Percentiles rank a stretch among this genome's conserved stretches.
Evolutionary conservation across 108 stramenopile genomes (phyloP).

Genomic region (Thalassiosira profunda): DNA sequence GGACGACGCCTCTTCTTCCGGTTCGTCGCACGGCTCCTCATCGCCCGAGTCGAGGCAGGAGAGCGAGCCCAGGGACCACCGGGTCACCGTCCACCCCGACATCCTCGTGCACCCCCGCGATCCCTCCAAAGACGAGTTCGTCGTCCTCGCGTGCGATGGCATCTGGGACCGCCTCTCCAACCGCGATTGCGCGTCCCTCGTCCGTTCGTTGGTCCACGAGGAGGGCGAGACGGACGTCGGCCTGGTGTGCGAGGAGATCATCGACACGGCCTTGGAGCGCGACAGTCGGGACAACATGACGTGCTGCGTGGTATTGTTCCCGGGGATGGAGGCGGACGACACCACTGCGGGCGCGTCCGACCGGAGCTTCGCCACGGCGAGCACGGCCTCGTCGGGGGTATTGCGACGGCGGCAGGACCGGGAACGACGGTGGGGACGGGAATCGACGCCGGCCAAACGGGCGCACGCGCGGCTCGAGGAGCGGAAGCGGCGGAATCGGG

Average conservation of each 20-base stretch:
- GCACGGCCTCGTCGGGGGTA: constrained; percentile 13
- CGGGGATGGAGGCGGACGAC: constrained; percentile 15
- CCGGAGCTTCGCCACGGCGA: background rate
- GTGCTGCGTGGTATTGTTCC: constrained; percentile 38
- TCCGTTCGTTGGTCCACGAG: constrained; percentile 39
- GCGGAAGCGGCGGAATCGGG: constrained; percentile 14
- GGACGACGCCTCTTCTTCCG: background rate
- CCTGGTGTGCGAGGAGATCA: constrained; percentile 85
- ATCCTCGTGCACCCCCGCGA: constrained; percentile 71
- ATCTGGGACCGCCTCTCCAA: constrained; percentile 84
- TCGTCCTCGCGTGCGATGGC: constrained; percentile 84
- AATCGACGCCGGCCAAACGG: constrained; percentile 29
- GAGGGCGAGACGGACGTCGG: constrained; percentile 75
- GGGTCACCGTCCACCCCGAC: constrained; percentile 89
- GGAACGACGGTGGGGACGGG: constrained; percentile 32
- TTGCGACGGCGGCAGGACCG: constrained; percentile 35
- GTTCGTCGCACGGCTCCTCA: background rate
- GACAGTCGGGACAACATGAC: constrained; percentile 92
- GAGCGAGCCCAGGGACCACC: constrained; percentile 63
- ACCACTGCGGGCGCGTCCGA: background rate
- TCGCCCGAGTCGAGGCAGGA: background rate
- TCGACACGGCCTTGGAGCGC: constrained; percentile 74
- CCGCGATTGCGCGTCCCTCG: constrained; percentile 67
- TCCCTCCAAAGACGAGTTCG: constrained; percentile 66
- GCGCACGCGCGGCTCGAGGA: constrained; percentile 33